phyloP scores from a whole-genome alignment of 108 stramenopile species.

The Pseudonitzschia delicatissima region DNA sequence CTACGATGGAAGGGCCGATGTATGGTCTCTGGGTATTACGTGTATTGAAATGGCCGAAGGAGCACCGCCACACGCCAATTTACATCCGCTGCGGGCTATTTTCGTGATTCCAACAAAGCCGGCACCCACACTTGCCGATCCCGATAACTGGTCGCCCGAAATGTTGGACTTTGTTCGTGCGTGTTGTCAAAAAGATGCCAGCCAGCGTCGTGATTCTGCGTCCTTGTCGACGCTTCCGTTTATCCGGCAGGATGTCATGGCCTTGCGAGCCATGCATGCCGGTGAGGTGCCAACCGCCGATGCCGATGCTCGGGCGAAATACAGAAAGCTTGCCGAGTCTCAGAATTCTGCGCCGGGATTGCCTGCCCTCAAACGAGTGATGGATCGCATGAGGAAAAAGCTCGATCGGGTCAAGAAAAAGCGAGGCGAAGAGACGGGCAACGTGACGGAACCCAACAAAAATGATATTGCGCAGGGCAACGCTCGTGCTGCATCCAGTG shows the following conservation, averaged over 20 bases:
- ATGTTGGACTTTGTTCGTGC: slow-evolving; percentile 89
- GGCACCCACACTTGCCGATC: slow-evolving; percentile 84
- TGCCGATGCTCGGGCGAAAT: slow-evolving; percentile 42
- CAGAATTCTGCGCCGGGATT: slow-evolving; percentile 49
- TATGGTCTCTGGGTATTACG: slow-evolving; percentile 97
- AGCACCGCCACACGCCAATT: slow-evolving; percentile 94
- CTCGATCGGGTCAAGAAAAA: slow-evolving; percentile 49
- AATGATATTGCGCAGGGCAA: not conserved
- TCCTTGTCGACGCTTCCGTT: slow-evolving; percentile 74
- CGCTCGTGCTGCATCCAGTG: slow-evolving; percentile 3
- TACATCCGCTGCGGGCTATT: slow-evolving; percentile 89
- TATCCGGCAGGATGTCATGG: slow-evolving; percentile 78
- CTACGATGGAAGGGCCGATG: slow-evolving; percentile 97
- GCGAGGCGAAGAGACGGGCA: slow-evolving; percentile 24
- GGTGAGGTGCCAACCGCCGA: slow-evolving; percentile 61
- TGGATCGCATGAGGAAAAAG: slow-evolving; percentile 61
- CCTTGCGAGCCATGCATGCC: slow-evolving; percentile 69
- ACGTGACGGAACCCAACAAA: slow-evolving; percentile 5
- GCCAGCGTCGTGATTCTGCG: slow-evolving; percentile 80
- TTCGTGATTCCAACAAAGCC: slow-evolving; percentile 89
- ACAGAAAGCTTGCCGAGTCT: slow-evolving; percentile 44
- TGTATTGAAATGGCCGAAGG: slow-evolving; percentile 98
- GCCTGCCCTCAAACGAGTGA: slow-evolving; percentile 64
- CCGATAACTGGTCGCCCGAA: slow-evolving; percentile 87
- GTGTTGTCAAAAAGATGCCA: slow-evolving; percentile 86